These are phyloP conservation scores for Parmelia sp. DNA, from an alignment of 495 filamentous ascomycete species.

Conservation along the genomic window DNA sequence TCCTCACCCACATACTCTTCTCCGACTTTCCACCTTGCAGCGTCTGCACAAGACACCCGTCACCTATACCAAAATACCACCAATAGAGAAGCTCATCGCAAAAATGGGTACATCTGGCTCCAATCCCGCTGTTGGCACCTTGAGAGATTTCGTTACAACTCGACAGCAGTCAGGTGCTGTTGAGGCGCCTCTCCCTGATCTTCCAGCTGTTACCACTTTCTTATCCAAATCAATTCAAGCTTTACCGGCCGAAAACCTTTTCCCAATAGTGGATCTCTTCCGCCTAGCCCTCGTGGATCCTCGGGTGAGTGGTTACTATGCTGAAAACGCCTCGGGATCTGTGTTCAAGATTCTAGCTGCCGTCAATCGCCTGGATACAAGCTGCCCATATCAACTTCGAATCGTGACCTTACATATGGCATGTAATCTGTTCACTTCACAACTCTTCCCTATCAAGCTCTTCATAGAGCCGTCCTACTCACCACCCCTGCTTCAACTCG, in stretches of 20 bases:
- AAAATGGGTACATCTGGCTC: slow-evolving; percentile 58
- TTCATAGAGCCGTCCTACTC: slow-evolving; percentile 25
- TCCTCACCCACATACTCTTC: slow-evolving; percentile 63
- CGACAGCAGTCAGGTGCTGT: slow-evolving; percentile 48
- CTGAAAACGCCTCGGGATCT: slow-evolving; percentile 65
- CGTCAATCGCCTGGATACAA: slow-evolving; percentile 41
- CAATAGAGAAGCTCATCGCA: slow-evolving; percentile 72
- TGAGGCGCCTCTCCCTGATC: slow-evolving; percentile 55
- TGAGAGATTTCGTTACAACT: slow-evolving; percentile 60
- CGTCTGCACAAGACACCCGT: slow-evolving; percentile 57
- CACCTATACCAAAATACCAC: slow-evolving; percentile 71
- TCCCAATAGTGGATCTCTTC: slow-evolving; percentile 76
- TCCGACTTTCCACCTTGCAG: slow-evolving; percentile 64
- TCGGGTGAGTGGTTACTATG: slow-evolving; percentile 80
- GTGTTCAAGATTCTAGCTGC: slow-evolving; percentile 58
- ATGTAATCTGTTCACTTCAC: slow-evolving; percentile 57
- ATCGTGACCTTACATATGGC: slow-evolving; percentile 66
- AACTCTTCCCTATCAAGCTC: slow-evolving; percentile 44
- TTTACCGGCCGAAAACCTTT: slow-evolving; percentile 54
- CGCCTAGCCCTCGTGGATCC: slow-evolving; percentile 70
- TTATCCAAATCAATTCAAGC: slow-evolving; percentile 43
- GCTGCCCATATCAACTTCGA: slow-evolving; percentile 70
- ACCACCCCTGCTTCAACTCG: slow-evolving; percentile 40
- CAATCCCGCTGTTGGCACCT: slow-evolving; percentile 44
- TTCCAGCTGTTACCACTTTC: slow-evolving; percentile 49